Evolutionary conservation across 345 rosid species (phyloP).

Genomic region (Linum usitatissimum): DNA sequence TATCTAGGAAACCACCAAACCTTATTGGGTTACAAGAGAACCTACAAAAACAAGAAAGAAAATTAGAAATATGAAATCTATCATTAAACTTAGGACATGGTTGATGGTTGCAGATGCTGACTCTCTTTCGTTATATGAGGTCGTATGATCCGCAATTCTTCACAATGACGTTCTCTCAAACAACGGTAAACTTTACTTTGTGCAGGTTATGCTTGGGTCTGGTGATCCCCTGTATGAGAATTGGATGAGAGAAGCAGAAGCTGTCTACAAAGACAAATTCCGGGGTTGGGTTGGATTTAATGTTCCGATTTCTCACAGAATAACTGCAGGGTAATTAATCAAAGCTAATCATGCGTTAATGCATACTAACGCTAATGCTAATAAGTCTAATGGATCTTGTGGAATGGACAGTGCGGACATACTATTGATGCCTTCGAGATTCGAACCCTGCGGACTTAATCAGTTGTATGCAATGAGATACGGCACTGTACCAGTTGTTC

Average conservation of each 20-base stretch:
- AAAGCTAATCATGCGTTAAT: neutral
- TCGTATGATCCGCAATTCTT: neutral
- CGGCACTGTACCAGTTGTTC: conserved; percentile 89
- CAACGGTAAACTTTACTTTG: conserved; percentile 1
- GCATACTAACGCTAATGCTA: neutral
- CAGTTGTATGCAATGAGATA: conserved; percentile 97
- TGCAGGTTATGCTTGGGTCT: conserved; percentile 93
- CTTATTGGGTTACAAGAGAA: too few relatives aligned
- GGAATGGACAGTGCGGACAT: conserved; percentile 74
- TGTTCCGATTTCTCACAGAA: conserved; percentile 82
- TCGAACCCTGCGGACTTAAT: conserved; percentile 92
- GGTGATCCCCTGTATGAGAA: conserved; percentile 65
- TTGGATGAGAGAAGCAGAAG: conserved; percentile 82
- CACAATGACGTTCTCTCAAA: too few relatives aligned
- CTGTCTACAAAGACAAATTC: conserved; percentile 56
- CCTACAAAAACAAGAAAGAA: too few relatives aligned
- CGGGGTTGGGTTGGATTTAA: conserved; percentile 98
- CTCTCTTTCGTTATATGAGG: conserved; percentile 9
- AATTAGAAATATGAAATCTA: too few relatives aligned
- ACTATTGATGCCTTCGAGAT: conserved; percentile 94
- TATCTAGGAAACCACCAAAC: too few relatives aligned
- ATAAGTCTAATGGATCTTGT: neutral
- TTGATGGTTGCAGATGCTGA: too few relatives aligned
- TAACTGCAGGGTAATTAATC: conserved; percentile 76
- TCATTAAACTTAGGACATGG: too few relatives aligned